Base-by-base conservation (phyloP, 2,329 filamentous ascomycete genomes). In the Monilinia polystroma region DNA sequence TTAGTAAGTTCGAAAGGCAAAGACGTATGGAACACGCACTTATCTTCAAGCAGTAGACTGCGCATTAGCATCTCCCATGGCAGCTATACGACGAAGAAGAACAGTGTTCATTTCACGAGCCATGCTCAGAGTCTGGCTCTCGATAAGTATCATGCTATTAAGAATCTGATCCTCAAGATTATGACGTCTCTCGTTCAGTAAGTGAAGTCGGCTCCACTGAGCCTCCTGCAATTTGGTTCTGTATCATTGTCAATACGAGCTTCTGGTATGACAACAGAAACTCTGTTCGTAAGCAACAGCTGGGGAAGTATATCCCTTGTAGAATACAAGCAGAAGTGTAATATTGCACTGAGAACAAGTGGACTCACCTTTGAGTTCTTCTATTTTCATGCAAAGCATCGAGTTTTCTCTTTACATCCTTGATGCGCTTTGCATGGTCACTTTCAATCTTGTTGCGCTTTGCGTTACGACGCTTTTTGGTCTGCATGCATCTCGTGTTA, bases 131-230 rank as follows among this genome's bases (percentile, higher is more conserved):
- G 71, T 72, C 16, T 70, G 68, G 14, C 56, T 45, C 56, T 77
- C 74, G 38, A 76, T 68, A 6, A 35, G 54, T 26, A 66, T 71
- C 68, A 75, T 75, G 66, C 69, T 75, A 38, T 54, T 60, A 11
- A 76, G 52, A 53, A 77, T 76, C 1, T 63, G 68, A 16, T 51
- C 41, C 63, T 77, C 75, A 11, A 77, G 65, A 2, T 43, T 58
- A 41, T 72, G 67, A 10, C 74, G 72, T 66, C 70, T 73, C 57
- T 69, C 70, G 60, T 75, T 72, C 20, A 76, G 54, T 52, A 69
- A 64, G n/a, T 70, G 66, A 16, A 76, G 73, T 68, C 67, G 70
- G 14, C 63, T 69, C 70, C 71, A 73, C 35, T 68, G 65, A 32
- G 51, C 68, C 20, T 70, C 66, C 52, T 73, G 75, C 12, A 69